Percentiles rank a stretch among this genome's conserved stretches.
Conservation (phyloP, 2,329 filamentous ascomycete genomes). For the Aspergillus tubingensis region DNA sequence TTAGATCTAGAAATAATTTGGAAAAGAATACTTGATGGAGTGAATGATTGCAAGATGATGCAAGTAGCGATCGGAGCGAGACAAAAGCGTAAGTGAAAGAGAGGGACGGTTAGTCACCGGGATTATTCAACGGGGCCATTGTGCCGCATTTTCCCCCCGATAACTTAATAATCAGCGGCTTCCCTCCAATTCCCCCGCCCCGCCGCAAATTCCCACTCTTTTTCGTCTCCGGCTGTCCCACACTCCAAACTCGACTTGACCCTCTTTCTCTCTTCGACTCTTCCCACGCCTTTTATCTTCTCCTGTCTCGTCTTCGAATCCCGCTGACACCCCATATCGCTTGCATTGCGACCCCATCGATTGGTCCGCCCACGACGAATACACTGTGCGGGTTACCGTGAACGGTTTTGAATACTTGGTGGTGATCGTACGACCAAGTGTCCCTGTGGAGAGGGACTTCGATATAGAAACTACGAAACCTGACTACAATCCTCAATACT, state of each 20-base stretch:
- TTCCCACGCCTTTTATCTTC: slow-evolving; percentile 5
- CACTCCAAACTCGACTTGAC: slow-evolving; percentile 13
- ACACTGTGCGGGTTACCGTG: background rate
- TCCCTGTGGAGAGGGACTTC: background rate
- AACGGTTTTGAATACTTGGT: background rate
- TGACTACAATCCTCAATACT: background rate
- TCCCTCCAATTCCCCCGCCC: slow-evolving; percentile 8
- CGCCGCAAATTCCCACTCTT: slow-evolving; percentile 15
- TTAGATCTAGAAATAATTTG: background rate
- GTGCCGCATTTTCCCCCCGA: background rate
- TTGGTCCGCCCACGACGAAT: background rate
- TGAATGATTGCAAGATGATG: background rate
- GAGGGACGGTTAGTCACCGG: slow-evolving; percentile 1
- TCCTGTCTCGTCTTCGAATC: slow-evolving; percentile 1
- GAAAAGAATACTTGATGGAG: background rate
- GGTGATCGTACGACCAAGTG: background rate
- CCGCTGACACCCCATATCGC: background rate
- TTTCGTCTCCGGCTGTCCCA: slow-evolving; percentile 14
- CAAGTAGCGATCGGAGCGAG: background rate
- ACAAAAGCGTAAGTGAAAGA: background rate
- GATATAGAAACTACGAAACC: background rate
- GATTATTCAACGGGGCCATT: background rate
- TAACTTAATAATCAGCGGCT: slow-evolving; percentile 7
- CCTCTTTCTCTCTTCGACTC: slow-evolving; percentile 6
- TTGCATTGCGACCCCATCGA: slow-evolving; percentile 3